Base-by-base conservation (phyloP, 2,329 filamentous ascomycete genomes). In the Neonectria ditissima region DNA sequence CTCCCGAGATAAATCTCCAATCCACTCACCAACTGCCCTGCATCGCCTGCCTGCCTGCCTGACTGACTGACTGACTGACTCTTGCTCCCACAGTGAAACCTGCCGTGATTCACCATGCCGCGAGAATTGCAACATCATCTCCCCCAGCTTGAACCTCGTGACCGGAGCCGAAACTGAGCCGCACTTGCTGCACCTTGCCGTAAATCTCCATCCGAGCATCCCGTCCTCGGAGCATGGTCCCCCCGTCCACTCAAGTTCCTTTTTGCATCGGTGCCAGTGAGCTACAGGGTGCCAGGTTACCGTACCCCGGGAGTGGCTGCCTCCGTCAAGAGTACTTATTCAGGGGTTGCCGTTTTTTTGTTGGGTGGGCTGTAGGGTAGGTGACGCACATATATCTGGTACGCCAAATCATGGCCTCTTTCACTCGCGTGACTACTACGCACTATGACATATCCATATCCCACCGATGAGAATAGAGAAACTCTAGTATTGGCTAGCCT, bases 171-270 rank as follows among this genome's bases (percentile, higher is more conserved):
- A 37, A 16, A 37, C 34, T 37, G 34, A 37, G 34, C 34, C 34
- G 34, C 34, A 37, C 34, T 1, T 16, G 32, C 32, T 16, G 32
- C 34, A n/a, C 34, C 14, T 37, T 37, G 16, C n/a, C 16, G 26
- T 30, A 48, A 48, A 48, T 48, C 45, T 28, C 45, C 45, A 48
- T 48, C 45, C 45, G 45, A 48, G 45, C 45, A 18, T 30, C 45
- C 45, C 45, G 45, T 20, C 8, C 45, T 26, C 11, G 16, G n/a
- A 18, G 45, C 45, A 30, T 48, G 16, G 10, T 5, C 26, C 16
- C 45, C 16, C 45, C 16, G n/a, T 32, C 45, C 24, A 20, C 45
- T 10, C 26, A 18, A 48, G 45, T 48, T 30, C 45, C 26, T 10
- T 26, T 18, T 26, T 18, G 8, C 45, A 30, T 48, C 26, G 44